phyloP scores from a whole-genome alignment of 495 filamentous ascomycete genomes.

The Aspergillus nanangensis region DNA sequence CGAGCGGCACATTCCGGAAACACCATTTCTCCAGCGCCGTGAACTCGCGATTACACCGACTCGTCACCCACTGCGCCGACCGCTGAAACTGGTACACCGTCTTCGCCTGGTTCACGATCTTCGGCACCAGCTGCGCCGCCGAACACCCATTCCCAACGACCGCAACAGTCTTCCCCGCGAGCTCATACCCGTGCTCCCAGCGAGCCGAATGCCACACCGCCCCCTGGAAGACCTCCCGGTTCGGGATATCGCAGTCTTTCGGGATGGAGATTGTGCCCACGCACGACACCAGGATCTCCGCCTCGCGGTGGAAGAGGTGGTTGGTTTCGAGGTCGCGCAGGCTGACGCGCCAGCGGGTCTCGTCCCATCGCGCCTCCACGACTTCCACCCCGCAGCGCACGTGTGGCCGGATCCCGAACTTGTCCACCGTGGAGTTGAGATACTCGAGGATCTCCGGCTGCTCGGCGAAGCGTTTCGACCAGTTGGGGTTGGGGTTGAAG shows the following conservation, averaged over 20 bases:
- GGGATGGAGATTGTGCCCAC: slow-evolving; percentile 46
- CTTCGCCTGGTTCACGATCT: slow-evolving; percentile 32
- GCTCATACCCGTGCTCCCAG: slow-evolving; percentile 34
- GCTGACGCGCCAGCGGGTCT: slow-evolving; percentile 21
- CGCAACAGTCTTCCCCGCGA: slow-evolving; percentile 38
- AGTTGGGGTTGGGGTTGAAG: slow-evolving; percentile 51
- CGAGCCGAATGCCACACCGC: slow-evolving; percentile 44
- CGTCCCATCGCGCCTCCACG: slow-evolving; percentile 20
- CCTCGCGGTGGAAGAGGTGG: slow-evolving; percentile 7
- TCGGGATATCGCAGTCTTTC: slow-evolving; percentile 28
- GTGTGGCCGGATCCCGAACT: slow-evolving; percentile 29
- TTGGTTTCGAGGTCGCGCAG: slow-evolving; percentile 21
- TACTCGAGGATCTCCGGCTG: slow-evolving; percentile 43
- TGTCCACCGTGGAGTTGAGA: slow-evolving; percentile 32
- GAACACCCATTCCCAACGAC: slow-evolving; percentile 51
- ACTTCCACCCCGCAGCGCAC: slow-evolving; percentile 19
- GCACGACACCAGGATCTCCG: slow-evolving; percentile 39
- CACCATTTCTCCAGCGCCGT: slow-evolving; percentile 27
- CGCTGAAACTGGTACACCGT: slow-evolving; percentile 52
- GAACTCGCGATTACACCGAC: slow-evolving; percentile 11
- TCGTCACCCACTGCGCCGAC: slow-evolving; percentile 50
- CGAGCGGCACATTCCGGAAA: slow-evolving; percentile 33
- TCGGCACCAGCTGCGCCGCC: slow-evolving; percentile 32
- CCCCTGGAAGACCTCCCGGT: slow-evolving; percentile 39
- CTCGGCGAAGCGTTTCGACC: slow-evolving; percentile 47